These are phyloP conservation scores for Fusarium sp. DNA, from an alignment of 2,329 filamentous ascomycete genomes.

Conservation along the genomic window DNA sequence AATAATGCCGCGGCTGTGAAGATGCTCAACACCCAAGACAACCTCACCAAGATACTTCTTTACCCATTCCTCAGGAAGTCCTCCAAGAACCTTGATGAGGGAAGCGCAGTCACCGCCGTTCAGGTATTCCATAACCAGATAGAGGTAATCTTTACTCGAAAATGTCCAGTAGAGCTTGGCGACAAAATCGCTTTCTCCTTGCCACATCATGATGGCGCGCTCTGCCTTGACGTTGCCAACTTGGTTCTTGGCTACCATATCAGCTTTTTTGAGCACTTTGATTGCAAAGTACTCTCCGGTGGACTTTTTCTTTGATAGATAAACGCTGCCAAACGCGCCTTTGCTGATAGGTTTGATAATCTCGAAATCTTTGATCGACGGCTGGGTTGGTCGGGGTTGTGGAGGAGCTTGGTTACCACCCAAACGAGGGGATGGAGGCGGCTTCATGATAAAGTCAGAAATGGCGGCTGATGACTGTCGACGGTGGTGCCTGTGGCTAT, in stretches of 20 bases:
- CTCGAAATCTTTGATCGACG: constrained; percentile 99
- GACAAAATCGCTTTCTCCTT: constrained; percentile 98
- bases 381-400: constrained; percentile 87
- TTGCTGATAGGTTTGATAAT: constrained; percentile 99
- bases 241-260: constrained; percentile 99
- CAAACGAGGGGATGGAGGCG: constrained; percentile 85
- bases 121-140: constrained; percentile 98
- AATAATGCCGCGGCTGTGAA: constrained; percentile 93
- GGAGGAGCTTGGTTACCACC: constrained; percentile 80
- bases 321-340: constrained; percentile 97
- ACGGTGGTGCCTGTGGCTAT: constrained; percentile 75
- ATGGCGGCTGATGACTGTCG: constrained; percentile 92
- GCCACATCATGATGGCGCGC: constrained; percentile 99
- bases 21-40: constrained; percentile 93
- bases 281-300: constrained; percentile 99
- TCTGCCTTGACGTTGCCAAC: constrained; percentile 99
- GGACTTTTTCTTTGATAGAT: constrained; percentile 97
- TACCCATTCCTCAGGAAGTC: constrained; percentile 95
- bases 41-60: constrained; percentile 98
- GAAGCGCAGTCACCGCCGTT: constrained; percentile 98
- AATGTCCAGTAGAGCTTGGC: constrained; percentile 99
- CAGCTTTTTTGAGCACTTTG: constrained; percentile 98
- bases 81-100: constrained; percentile 91
- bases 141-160: constrained; percentile 98
- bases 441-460: constrained; percentile 72